These are phyloP conservation scores for Rhynchospora tenuis DNA, from an alignment of 176 grass and related monocot genomes.

Conservation along the genomic window DNA sequence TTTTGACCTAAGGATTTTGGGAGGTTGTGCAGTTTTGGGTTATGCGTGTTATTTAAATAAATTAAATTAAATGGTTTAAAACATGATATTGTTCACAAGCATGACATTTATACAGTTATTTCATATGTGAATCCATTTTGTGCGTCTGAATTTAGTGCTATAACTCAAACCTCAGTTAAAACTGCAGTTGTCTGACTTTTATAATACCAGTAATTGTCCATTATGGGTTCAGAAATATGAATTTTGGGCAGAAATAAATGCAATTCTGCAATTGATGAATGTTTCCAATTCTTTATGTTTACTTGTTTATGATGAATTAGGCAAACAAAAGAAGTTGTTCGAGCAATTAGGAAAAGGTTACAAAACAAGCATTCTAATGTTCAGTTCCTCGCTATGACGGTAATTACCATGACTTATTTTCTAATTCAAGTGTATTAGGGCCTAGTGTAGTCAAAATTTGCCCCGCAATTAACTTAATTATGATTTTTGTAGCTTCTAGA, in stretches of 20 bases:
- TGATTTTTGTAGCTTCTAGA: conserved; percentile 67
- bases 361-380: conserved; percentile 78
- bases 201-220: neutral
- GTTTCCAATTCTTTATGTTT: conserved; percentile 2
- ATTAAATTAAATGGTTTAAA: neutral
- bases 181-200: too few species aligned
- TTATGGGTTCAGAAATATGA: neutral
- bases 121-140: neutral
- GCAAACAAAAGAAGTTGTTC: conserved; percentile 79
- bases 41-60: neutral
- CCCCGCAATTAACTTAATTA: neutral
- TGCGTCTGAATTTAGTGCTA: neutral
- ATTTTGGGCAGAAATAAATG: neutral
- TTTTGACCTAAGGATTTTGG: neutral
- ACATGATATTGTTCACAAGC: neutral
- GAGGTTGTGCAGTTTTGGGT: neutral
- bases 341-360: conserved; percentile 71
- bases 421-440: neutral
- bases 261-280: neutral
- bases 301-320: conserved; percentile 37
- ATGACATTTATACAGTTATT: neutral
- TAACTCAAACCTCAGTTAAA: neutral
- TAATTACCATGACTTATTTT: conserved; percentile 29
- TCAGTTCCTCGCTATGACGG: conserved; percentile 83
- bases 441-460: neutral